A percentile compares a stretch with the other conserved stretches of the same genome.
Evolutionary conservation across 2,329 filamentous ascomycete species (phyloP).

Genomic region (Polychaeton citri): DNA sequence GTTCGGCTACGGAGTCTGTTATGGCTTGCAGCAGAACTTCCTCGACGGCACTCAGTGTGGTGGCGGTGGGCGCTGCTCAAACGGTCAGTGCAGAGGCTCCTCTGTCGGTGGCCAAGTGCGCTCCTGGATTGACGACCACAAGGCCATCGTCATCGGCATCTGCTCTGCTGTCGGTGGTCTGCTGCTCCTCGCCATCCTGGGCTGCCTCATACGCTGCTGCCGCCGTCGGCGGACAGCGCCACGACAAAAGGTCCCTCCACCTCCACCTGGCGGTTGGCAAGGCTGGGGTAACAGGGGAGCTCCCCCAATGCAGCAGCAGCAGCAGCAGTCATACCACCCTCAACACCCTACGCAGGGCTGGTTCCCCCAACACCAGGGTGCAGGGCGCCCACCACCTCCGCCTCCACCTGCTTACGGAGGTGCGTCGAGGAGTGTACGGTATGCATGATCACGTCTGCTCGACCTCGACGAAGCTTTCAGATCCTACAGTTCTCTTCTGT

Average conservation of each 20-base stretch:
- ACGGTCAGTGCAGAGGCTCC: constrained; percentile 63
- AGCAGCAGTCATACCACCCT: constrained; percentile 4
- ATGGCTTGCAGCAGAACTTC: constrained; percentile 76
- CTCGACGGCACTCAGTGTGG: constrained; percentile 79
- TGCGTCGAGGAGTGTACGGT: constrained; percentile 5
- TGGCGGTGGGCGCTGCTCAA: constrained; percentile 64
- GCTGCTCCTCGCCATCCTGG: constrained; percentile 52
- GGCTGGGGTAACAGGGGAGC: constrained; percentile 14
- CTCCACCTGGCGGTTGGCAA: constrained; percentile 19
- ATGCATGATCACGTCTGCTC: constrained; percentile 4
- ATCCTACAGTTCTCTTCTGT: no score
- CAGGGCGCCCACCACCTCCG: not conserved
- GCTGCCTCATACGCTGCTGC: constrained; percentile 50
- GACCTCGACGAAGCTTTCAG: not conserved
- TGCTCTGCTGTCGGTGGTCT: constrained; percentile 58
- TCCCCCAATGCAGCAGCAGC: constrained; percentile 8
- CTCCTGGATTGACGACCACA: constrained; percentile 65
- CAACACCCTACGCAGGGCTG: constrained; percentile 1
- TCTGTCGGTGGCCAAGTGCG: constrained; percentile 56
- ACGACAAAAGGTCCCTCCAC: constrained; percentile 7
- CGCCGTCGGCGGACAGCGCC: constrained; percentile 21
- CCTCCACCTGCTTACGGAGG: constrained; percentile 3
- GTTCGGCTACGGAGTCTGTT: constrained; percentile 53
- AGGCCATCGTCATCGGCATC: constrained; percentile 70
- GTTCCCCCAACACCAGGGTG: constrained; percentile 1